These are phyloP conservation scores for Chrysophaeum taylorii DNA, from an alignment of 352 stramenopile species.

Conservation along the genomic window DNA sequence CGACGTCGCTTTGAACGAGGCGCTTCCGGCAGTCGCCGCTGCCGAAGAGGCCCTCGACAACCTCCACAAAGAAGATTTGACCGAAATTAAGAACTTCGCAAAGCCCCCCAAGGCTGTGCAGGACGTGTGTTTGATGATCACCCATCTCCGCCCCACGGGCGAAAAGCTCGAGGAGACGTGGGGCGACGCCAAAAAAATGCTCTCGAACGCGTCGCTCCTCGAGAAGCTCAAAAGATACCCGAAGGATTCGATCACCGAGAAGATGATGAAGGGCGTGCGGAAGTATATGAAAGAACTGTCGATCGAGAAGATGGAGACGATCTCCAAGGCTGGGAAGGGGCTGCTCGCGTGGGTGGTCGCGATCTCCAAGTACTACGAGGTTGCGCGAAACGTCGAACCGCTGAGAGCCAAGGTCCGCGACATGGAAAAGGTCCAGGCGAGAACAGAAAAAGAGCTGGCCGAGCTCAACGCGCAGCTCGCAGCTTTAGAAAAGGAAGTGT, in stretches of 20 bases:
- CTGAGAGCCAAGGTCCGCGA: constrained; percentile 76
- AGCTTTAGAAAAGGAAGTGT: constrained; percentile 65
- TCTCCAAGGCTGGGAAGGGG: constrained; percentile 71
- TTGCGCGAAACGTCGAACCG: constrained; percentile 84
- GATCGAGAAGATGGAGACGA: constrained; percentile 86
- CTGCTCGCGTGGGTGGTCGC: constrained; percentile 82
- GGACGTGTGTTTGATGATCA: constrained; percentile 56
- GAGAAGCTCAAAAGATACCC: constrained; percentile 82
- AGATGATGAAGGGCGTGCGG: constrained; percentile 82
- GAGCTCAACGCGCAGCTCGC: constrained; percentile 57
- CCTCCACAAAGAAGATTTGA: constrained; percentile 83
- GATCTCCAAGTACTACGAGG: constrained; percentile 88
- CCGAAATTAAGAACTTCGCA: constrained; percentile 86
- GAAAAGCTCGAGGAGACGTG: constrained; percentile 78
- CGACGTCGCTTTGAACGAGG: constrained; percentile 76
- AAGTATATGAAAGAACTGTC: constrained; percentile 87
- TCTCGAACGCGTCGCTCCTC: constrained; percentile 71
- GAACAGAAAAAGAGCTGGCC: constrained; percentile 62
- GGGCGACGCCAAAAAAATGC: constrained; percentile 81
- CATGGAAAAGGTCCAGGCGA: constrained; percentile 75
- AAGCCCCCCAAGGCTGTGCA: constrained; percentile 80
- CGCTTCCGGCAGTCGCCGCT: constrained; percentile 77
- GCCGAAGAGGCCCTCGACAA: constrained; percentile 80
- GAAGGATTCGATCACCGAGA: constrained; percentile 85
- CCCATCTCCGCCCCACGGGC: constrained; percentile 68